Conservation (phyloP, 345 rosid species). For the Eucalyptus fibrosa region DNA sequence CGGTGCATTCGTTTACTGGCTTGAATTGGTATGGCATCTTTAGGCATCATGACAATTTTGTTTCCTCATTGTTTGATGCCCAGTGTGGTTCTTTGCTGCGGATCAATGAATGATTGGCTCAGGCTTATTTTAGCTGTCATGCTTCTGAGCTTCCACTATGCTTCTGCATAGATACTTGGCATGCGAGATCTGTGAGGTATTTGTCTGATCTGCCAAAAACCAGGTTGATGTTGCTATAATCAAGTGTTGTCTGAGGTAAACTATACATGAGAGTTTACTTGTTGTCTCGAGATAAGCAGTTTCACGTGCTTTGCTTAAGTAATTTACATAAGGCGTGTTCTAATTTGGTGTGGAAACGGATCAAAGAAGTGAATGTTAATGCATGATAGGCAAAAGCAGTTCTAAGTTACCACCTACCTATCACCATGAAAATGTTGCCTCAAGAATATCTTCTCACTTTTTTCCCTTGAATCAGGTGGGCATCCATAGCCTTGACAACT, state of each 20-base stretch:
- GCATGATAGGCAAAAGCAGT: background rate
- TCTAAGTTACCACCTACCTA: background rate
- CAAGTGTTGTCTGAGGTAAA: background rate
- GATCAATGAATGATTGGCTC: background rate
- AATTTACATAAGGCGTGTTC: background rate
- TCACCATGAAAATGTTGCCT: background rate
- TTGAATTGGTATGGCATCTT: slow-evolving; percentile 26
- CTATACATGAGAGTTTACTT: background rate
- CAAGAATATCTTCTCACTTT: background rate
- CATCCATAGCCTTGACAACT: slow-evolving; percentile 35
- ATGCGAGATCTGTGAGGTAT: background rate
- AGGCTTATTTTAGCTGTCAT: background rate
- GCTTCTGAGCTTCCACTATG: background rate
- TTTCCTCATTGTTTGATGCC: background rate
- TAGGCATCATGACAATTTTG: background rate
- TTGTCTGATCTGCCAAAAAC: background rate
- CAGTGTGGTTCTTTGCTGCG: background rate
- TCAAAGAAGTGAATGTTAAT: background rate
- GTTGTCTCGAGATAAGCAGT: background rate
- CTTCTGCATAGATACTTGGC: background rate
- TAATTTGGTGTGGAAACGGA: background rate
- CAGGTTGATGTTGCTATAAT: background rate
- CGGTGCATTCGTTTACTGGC: slow-evolving; percentile 46
- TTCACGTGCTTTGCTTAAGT: background rate
- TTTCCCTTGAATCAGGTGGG: slow-evolving; percentile 23